These are phyloP conservation scores for Bidens hawaiensis DNA, from an alignment of 140 eudicot species.

Conservation along the genomic window DNA sequence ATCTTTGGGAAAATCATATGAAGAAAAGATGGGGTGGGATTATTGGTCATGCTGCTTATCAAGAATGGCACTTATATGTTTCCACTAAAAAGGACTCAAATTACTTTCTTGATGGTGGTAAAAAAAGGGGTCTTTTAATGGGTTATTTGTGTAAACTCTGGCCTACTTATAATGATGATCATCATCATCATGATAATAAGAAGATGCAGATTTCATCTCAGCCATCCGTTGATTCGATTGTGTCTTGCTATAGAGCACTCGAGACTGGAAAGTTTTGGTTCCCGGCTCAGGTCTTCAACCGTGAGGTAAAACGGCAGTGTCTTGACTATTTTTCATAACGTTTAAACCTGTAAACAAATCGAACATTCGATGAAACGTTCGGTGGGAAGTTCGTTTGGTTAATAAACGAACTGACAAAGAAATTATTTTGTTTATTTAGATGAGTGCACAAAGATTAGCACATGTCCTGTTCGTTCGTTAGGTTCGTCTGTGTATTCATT, in stretches of 20 bases:
- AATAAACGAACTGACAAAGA: too few relatives aligned
- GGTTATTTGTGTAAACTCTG: constrained; percentile 37
- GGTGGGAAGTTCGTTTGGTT: too few relatives aligned
- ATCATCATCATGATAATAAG: background rate
- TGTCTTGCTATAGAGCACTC: constrained; percentile 63
- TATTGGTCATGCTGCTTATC: constrained; percentile 60
- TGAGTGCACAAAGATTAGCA: too few relatives aligned
- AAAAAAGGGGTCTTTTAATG: constrained; percentile 24
- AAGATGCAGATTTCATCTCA: constrained; percentile 24
- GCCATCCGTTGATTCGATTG: constrained; percentile 44
- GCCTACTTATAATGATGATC: constrained; percentile 24
- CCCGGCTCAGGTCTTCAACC: constrained; percentile 94
- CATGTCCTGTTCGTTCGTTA: too few relatives aligned
- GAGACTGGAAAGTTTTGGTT: constrained; percentile 79
- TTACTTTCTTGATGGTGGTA: constrained; percentile 31
- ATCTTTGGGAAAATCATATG: constrained; percentile 75
- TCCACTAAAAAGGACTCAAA: constrained; percentile 26
- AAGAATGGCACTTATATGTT: constrained; percentile 52
- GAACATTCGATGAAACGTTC: too few relatives aligned
- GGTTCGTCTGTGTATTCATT: too few relatives aligned
- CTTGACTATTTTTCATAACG: background rate
- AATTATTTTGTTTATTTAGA: too few relatives aligned
- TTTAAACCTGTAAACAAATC: too few relatives aligned
- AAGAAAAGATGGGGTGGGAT: constrained; percentile 70
- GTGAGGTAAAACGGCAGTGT: constrained; percentile 65